Base-by-base conservation (phyloP, 2,329 filamentous ascomycete species). In the Claviceps sp. region DNA sequence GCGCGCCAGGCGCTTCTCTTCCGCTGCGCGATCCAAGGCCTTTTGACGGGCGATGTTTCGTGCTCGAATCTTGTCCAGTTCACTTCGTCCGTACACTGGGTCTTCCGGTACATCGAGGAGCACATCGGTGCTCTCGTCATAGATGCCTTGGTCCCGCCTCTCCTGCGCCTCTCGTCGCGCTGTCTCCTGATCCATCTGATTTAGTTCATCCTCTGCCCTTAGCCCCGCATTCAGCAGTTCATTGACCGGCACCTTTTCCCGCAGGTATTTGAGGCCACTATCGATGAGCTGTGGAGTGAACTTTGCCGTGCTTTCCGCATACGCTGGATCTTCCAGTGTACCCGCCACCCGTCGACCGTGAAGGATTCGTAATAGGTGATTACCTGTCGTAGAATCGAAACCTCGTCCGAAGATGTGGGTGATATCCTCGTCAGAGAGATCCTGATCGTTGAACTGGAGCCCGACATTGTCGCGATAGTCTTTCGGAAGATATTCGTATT, bases 301-400 rank as follows among this genome's bases (percentile, higher is more conserved):
- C 9, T 62, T 59, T 2, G 64, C 64, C 29, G 77, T 80, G 56
- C 79, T 73, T 26, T 65, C 56, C 38, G 66, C 65, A 47, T 77
- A 70, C 4, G 66, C 67, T 2, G 80, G 80, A 59, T 84, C 80
- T 11, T 79, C 73, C 43, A 84, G 68, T 3, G 80, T 82, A 37
- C 81, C 81, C 7, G 80, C 79, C 22, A 85, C 78, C 42, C 81
- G 71, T 38, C 79, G 74, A 8, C 80, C 81, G 60, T 85, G 81
- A 13, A 83, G 64, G 48, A 83, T 76, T 50, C 70, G 69, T 48
- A 84, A 64, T 44, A 83, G 63, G 45, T 65, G 66, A 60, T 83
- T 83, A 20, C 74, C 80, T 5, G 62, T 59, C 3, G 59, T 56
- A 1, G 68, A 61, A 53, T 68, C 64, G 45, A 81, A 66, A 13